Evolutionary conservation across 257 asterid species (phyloP).

Genomic region (Capsicum baccatum): DNA sequence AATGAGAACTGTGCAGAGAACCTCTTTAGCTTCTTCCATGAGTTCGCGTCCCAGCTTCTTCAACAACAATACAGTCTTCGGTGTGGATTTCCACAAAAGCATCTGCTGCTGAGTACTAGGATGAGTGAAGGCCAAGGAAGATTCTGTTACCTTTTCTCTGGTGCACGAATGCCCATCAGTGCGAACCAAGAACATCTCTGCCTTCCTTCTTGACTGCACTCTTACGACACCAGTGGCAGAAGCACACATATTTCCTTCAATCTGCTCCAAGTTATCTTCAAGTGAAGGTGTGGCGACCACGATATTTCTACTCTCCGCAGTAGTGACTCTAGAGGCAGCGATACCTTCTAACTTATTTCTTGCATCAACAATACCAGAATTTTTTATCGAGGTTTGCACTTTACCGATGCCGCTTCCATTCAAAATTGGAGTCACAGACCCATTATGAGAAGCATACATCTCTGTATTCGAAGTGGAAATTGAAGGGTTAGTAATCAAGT

Average conservation of each 20-base stretch:
- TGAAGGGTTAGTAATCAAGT: conserved; percentile 41
- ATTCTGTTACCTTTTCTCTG: conserved; percentile 47
- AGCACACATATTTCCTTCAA: conserved; percentile 86
- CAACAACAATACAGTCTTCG: conserved; percentile 81
- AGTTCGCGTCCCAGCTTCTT: conserved; percentile 95
- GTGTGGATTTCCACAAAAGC: conserved; percentile 99
- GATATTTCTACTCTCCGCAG: conserved; percentile 40
- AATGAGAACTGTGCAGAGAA: conserved; percentile 27
- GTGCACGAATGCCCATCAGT: conserved; percentile 54
- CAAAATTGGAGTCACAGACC: conserved; percentile 37
- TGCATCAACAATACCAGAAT: conserved; percentile 45
- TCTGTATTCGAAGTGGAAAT: conserved; percentile 36
- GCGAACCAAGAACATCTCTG: conserved; percentile 39
- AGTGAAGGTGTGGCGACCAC: conserved; percentile 52
- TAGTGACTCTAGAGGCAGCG: conserved; percentile 38
- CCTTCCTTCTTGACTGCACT: conserved; percentile 93
- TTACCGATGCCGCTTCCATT: conserved; percentile 43
- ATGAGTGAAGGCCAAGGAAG: conserved; percentile 97
- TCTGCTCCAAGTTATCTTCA: conserved; percentile 62
- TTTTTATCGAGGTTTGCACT: conserved; percentile 39
- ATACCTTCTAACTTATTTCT: conserved; percentile 42
- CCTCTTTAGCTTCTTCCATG: conserved; percentile 99
- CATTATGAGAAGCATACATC: conserved; percentile 44
- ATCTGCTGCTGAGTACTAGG: conserved; percentile 99
- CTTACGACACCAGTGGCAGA: conserved; percentile 98